These are phyloP conservation scores for Candida hispaniensis DNA, from an alignment of 805 yeast species.

Conservation along the genomic window DNA sequence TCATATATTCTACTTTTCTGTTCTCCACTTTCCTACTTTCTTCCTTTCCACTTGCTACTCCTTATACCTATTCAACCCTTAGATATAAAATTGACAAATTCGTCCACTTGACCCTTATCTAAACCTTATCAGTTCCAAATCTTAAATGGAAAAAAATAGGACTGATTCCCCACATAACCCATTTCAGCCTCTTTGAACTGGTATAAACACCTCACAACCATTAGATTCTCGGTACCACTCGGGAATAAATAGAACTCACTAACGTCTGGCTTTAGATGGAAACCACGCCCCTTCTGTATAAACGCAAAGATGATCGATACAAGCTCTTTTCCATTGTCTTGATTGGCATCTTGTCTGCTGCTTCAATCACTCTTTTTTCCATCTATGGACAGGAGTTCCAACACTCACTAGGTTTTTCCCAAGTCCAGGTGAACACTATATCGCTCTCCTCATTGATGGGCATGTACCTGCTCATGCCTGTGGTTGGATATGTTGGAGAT, in stretches of 20 bases:
- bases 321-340: constrained; percentile 6
- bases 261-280: too few relatives aligned
- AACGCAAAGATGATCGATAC: constrained; percentile 1
- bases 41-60: too few relatives aligned
- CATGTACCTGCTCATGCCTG: constrained; percentile 73
- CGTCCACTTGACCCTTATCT: background rate
- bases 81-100: background rate
- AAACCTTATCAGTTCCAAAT: background rate
- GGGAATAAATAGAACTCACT: too few relatives aligned
- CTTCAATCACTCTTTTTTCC: constrained; percentile 74
- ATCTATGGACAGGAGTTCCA: constrained; percentile 65
- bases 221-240: too few relatives aligned
- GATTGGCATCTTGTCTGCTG: constrained; percentile 52
- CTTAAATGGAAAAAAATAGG: background rate
- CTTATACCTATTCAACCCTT: too few relatives aligned
- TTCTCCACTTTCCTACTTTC: too few relatives aligned
- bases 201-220: background rate
- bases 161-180: background rate
- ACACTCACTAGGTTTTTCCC: constrained; percentile 45
- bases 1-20: too few relatives aligned
- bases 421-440: constrained; percentile 59
- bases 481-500: constrained; percentile 73
- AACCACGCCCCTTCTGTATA: too few relatives aligned
- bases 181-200: background rate
- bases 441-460: constrained; percentile 70